Evolutionary conservation across 2,329 filamentous ascomycete species (phyloP).

Genomic region (Volutella citrinella): DNA sequence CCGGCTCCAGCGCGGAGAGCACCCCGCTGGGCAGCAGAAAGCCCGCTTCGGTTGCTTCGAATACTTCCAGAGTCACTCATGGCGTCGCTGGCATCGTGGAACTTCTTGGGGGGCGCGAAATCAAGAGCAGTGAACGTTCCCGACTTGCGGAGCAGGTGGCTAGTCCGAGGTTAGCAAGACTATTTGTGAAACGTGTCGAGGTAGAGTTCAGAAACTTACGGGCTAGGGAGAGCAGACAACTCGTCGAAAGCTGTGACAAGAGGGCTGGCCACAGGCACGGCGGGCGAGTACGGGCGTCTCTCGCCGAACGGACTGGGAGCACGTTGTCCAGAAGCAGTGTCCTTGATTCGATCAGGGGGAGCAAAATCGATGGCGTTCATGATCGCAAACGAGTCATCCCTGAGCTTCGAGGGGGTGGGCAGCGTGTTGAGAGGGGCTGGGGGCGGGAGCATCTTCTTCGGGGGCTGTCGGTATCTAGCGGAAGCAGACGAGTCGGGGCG

Average conservation of each 20-base stretch:
- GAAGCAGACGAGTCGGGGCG: conserved; percentile 66
- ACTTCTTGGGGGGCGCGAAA: conserved; percentile 75
- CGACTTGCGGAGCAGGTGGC: conserved; percentile 72
- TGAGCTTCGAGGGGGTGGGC: conserved; percentile 81
- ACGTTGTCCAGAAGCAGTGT: conserved; percentile 68
- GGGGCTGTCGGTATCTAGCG: conserved; percentile 34
- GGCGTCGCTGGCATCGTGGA: conserved; percentile 59
- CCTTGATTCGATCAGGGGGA: conserved; percentile 65
- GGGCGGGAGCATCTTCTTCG: conserved; percentile 59
- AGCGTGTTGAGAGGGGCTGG: conserved; percentile 71
- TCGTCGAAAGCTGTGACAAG: conserved; percentile 85
- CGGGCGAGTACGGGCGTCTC: conserved; percentile 70
- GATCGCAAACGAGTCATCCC: conserved; percentile 74
- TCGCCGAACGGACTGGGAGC: conserved; percentile 63
- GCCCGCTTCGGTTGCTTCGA: conserved; percentile 63
- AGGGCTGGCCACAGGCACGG: conserved; percentile 71
- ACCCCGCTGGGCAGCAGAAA: conserved; percentile 66
- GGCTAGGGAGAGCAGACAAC: conserved; percentile 79
- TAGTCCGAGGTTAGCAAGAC: conserved; percentile 36
- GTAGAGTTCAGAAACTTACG: too few relatives aligned
- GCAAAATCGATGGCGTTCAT: conserved; percentile 77
- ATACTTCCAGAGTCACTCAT: conserved; percentile 68
- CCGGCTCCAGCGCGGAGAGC: conserved; percentile 82
- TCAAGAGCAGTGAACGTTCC: conserved; percentile 75
- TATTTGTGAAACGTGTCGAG: too few relatives aligned